Base-by-base conservation (phyloP, 2,329 filamentous ascomycete genomes). In the Fusarium transvaalense region DNA sequence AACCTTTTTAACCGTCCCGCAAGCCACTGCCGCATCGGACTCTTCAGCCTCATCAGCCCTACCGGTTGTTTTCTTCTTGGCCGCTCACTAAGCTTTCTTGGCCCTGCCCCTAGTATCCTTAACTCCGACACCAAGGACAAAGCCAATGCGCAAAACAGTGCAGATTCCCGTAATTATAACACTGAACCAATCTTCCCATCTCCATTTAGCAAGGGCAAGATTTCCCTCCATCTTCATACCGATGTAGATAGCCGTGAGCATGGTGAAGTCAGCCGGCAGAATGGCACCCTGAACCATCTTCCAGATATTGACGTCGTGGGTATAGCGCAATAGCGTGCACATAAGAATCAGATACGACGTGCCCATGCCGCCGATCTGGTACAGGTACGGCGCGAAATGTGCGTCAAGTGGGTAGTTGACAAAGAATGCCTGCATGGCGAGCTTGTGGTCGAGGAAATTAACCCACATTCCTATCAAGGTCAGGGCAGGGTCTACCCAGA, bases 291-390 rank as follows among this genome's bases (percentile, higher is more conserved):
- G 70, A 3, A 73, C 43, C 34, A 66, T 69, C 42, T 64, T 74
- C 69, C 69, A 73, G 9, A 72, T 48, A 12, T 57, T 63, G 10
- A 70, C 32, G 8, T 74, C 69, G n/a, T 73, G 52, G 2, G 69
- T 73, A 31, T 73, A 74, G 1, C 69, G 62, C 0, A 73, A 45
- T 2, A 74, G 50, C 1, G 57, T 23, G 4, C 64, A 35, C 10
- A 54, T 23, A 1, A 73, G 42, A 5, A 51, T 25, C 0, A 73
- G 38, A 10, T 56, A 73, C 0, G 71, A 71, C 6, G 50, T 57
- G 37, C 62, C 68, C 70, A 74, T 66, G 19, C 71, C 71, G 15
- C 61, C 71, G n/a, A 74, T 71, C 37, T 71, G 69, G n/a, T 71
- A 74, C 14, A 74, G 25, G 13, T 73, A 72, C 3, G 58, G 57